Percentiles rank a stretch among this genome's conserved stretches.
These are phyloP conservation scores for Plasmodium fragile DNA, from an alignment of 169 alveolate species.

Conservation along the genomic window DNA sequence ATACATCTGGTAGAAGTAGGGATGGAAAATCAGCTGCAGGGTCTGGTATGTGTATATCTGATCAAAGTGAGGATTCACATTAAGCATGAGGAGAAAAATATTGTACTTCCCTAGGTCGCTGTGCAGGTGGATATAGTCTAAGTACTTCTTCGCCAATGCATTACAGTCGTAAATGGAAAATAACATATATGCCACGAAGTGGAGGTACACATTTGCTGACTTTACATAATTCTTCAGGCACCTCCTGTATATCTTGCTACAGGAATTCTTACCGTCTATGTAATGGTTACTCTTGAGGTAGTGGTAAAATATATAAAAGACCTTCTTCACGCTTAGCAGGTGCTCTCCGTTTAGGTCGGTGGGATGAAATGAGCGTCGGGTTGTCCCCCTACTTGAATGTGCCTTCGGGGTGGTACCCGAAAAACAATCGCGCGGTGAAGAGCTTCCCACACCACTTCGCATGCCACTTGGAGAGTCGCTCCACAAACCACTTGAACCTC, in stretches of 20 bases:
- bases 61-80: slow-evolving; percentile 22
- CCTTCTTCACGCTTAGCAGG: slow-evolving; percentile 15
- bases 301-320: slow-evolving; percentile 37
- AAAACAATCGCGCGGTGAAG: neutral
- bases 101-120: slow-evolving; percentile 51
- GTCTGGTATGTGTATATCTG: slow-evolving; percentile 37
- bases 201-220: slow-evolving; percentile 57
- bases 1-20: slow-evolving; percentile 57
- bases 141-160: slow-evolving; percentile 23
- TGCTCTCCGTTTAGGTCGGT: neutral
- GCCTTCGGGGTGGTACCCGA: neutral
- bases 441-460: neutral
- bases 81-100: slow-evolving; percentile 36
- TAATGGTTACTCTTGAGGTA: slow-evolving; percentile 19
- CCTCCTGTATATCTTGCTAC: slow-evolving; percentile 23
- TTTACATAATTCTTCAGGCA: slow-evolving; percentile 50
- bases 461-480: neutral
- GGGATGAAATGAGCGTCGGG: neutral
- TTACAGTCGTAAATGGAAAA: slow-evolving; percentile 63
- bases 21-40: slow-evolving; percentile 47
- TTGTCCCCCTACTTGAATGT: neutral
- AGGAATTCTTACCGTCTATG: slow-evolving; percentile 20
- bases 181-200: slow-evolving; percentile 36
- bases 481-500: neutral
- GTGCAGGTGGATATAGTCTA: slow-evolving; percentile 48